A percentile compares a stretch with the other conserved stretches of the same genome.
These are phyloP conservation scores for Gossypium schwendimanii DNA, from an alignment of 441 rosid genomes.

Conservation along the genomic window DNA sequence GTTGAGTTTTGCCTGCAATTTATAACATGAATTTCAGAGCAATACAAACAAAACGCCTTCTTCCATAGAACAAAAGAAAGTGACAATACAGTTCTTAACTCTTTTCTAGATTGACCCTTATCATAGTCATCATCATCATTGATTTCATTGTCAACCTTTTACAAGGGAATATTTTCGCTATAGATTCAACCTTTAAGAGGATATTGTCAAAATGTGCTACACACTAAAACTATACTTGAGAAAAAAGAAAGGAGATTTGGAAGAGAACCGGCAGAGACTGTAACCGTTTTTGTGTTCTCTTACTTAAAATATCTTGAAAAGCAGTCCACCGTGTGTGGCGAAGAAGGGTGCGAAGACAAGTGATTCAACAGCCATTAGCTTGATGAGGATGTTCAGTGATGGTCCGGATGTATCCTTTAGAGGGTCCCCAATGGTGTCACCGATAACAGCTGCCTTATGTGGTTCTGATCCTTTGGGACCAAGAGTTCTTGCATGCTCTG, in stretches of 20 bases:
- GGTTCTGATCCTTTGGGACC: constrained; percentile 63
- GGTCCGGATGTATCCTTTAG: constrained; percentile 66
- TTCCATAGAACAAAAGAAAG: not conserved
- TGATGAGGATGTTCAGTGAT: constrained; percentile 64
- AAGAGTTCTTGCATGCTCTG: constrained; percentile 60
- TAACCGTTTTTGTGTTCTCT: not conserved
- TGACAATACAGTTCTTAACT: constrained; percentile 7
- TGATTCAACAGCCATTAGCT: constrained; percentile 69
- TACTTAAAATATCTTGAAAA: constrained; percentile 42
- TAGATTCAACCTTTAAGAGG: constrained; percentile 10
- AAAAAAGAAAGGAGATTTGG: not conserved
- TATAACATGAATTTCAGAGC: not conserved
- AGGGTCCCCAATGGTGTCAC: constrained; percentile 64
- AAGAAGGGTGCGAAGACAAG: constrained; percentile 63
- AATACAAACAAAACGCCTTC: not conserved
- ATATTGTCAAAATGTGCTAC: constrained; percentile 14
- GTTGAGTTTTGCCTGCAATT: not conserved
- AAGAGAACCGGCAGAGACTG: not conserved
- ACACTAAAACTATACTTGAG: constrained; percentile 15
- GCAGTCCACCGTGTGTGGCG: constrained; percentile 55
- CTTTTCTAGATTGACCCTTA: constrained; percentile 14
- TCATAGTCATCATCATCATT: constrained; percentile 13
- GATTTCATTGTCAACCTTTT: constrained; percentile 3
- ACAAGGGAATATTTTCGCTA: constrained; percentile 9
- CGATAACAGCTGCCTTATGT: constrained; percentile 59